Base-by-base conservation (phyloP, 2,329 filamentous ascomycete species). In the Ophidiomyces ophidiicola region DNA sequence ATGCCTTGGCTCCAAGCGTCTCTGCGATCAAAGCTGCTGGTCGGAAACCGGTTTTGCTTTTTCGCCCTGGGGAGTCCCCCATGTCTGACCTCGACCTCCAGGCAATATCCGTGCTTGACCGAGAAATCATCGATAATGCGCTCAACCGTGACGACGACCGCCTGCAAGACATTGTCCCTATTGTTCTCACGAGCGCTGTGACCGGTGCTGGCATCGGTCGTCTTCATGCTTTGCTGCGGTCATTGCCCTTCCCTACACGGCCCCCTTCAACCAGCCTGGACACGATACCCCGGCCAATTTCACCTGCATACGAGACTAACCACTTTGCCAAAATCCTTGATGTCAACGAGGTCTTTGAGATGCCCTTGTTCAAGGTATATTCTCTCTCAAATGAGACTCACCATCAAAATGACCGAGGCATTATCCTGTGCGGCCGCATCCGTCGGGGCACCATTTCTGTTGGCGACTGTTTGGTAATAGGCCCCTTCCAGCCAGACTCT, bases 281-380 rank as follows among this genome's bases (percentile, higher is more conserved):
- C 12, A 3, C 18, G 20, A 5, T 12, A 17, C 6, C 8, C n/a
- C 8, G 5, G 10, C 20, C 32, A 30, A 3, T 19, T 21, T 5
- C 7, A 5, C 11, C 6, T 11, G n/a, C 5, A 12, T 14, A 6
- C 14, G 15, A 11, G 18, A 11, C 32, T 7, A 69, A 76, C 43
- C 70, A 74, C 40, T 73, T 76, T 1, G 64, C 66, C 3, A 73
- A 73, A 23, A 63, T 94, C 1, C 96, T 96, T 53, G 82, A 94
- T 53, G 74, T 96, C 17, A 88, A 96, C 54, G 88, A 94, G 50
- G 77, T 86, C 1, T 96, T 93, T 57, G 82, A 74, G 42, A 72
- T 87, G 10, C 74, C 80, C 1, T 71, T 73, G 1, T 74, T 76
- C 1, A 77, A 76, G 46, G 67, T 72, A 3, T 66, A 64, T 46